Conservation (phyloP, 768 basidiomycete genomes). For the Macrocybe gigantea region DNA sequence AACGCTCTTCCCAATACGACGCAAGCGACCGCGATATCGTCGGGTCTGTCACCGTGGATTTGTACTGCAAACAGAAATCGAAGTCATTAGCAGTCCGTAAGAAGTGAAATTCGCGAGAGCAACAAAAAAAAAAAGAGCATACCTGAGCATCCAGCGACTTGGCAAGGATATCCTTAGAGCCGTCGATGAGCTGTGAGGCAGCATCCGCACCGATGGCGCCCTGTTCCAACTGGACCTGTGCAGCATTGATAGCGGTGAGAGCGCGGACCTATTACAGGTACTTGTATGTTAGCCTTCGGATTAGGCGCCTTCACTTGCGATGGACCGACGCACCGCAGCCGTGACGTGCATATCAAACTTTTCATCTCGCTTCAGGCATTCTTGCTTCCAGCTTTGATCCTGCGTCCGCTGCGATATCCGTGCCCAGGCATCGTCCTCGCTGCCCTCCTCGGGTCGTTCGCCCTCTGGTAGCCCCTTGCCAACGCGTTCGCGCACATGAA, state of each 20-base stretch:
- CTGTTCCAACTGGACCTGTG: conserved; percentile 35
- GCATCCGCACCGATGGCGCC: conserved; percentile 34
- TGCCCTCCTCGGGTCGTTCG: conserved; percentile 41
- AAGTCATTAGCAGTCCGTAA: background rate
- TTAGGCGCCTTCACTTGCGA: too few species aligned
- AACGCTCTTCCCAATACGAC: conserved; percentile 83
- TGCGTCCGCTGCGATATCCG: conserved; percentile 41
- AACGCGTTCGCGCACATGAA: conserved; percentile 59
- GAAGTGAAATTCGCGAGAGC: background rate
- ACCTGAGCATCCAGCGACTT: conserved; percentile 73
- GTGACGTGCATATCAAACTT: conserved; percentile 89
- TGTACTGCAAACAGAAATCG: conserved; percentile 43
- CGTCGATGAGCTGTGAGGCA: conserved; percentile 60
- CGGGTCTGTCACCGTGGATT: conserved; percentile 79
- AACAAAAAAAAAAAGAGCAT: conserved; percentile 13
- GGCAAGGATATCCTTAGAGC: conserved; percentile 73
- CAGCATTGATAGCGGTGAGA: conserved; percentile 45
- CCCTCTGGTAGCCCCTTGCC: conserved; percentile 53
- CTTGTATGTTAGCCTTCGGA: background rate
- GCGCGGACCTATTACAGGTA: conserved; percentile 37
- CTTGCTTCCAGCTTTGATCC: conserved; percentile 62
- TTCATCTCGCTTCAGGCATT: conserved; percentile 74
- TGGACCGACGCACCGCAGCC: conserved; percentile 53
- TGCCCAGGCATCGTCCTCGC: conserved; percentile 49
- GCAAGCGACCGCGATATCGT: conserved; percentile 78